A percentile compares a stretch with the other conserved stretches of the same genome.
These are phyloP conservation scores for Trichosporon asahii DNA, from an alignment of 1,284 basidiomycete genomes.

Conservation along the genomic window DNA sequence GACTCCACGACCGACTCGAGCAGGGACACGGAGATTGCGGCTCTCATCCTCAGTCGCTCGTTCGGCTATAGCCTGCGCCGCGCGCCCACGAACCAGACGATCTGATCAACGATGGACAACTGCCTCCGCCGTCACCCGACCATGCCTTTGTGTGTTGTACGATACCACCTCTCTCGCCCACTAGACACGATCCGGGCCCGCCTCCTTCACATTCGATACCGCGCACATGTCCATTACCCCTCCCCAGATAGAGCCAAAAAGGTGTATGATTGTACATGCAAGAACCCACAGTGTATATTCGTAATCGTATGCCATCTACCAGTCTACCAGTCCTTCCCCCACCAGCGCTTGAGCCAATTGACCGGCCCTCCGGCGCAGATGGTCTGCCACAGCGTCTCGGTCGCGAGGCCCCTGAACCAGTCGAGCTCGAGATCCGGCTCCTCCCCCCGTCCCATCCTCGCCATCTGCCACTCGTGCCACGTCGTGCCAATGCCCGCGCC, in stretches of 20 bases:
- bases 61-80: neutral
- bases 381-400: slow-evolving; percentile 37
- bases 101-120: neutral
- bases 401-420: slow-evolving; percentile 32
- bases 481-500: slow-evolving; percentile 44
- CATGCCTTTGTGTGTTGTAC: neutral
- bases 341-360: slow-evolving; percentile 20
- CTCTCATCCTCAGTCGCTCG: neutral
- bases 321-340: slow-evolving; percentile 16
- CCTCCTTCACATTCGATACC: neutral
- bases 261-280: slow-evolving; percentile 6
- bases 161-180: neutral
- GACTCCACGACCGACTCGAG: neutral
- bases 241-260: no score
- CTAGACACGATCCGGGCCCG: no score
- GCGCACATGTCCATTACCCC: neutral
- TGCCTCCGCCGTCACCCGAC: no score
- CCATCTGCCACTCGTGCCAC: slow-evolving; percentile 51
- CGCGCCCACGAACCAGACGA: neutral
- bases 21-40: neutral
- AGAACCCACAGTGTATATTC: neutral
- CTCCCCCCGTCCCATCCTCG: slow-evolving; percentile 37
- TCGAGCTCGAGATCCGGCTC: slow-evolving; percentile 37
- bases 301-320: neutral
- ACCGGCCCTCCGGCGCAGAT: slow-evolving; percentile 32